Conservation (phyloP, 1,284 basidiomycete genomes). For the Ganoderma multipileum region DNA sequence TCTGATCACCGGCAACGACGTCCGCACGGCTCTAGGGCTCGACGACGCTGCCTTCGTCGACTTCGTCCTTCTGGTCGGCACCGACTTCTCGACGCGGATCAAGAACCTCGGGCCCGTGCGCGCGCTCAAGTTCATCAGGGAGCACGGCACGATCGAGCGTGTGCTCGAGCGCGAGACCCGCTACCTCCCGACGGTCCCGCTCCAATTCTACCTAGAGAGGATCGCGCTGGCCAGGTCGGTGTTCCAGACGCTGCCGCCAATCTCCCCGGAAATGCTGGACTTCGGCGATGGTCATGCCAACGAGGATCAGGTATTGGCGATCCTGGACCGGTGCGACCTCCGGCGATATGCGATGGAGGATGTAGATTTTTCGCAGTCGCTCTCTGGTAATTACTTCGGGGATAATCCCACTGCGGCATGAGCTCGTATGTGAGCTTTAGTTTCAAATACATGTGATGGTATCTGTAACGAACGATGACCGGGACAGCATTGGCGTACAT, state of each 20-base stretch:
- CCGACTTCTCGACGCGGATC: slow-evolving; percentile 87
- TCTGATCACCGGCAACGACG: slow-evolving; percentile 64
- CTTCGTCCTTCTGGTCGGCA: slow-evolving; percentile 85
- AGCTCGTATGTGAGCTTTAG: neutral
- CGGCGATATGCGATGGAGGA: slow-evolving; percentile 48
- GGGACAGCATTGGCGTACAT: neutral
- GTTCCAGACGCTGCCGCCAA: slow-evolving; percentile 67
- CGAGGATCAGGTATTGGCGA: slow-evolving; percentile 47
- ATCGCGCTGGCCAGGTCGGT: slow-evolving; percentile 64
- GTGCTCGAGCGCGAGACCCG: slow-evolving; percentile 65
- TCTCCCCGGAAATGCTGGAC: slow-evolving; percentile 49
- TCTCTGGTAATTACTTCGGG: slow-evolving; percentile 69
- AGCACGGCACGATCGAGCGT: slow-evolving; percentile 76
- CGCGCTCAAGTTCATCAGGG: slow-evolving; percentile 75
- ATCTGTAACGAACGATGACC: neutral
- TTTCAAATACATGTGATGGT: neutral
- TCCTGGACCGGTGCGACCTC: slow-evolving; percentile 58
- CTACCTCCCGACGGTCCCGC: slow-evolving; percentile 54
- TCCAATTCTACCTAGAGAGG: slow-evolving; percentile 62
- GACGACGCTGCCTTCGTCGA: slow-evolving; percentile 71
- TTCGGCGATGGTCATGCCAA: slow-evolving; percentile 48
- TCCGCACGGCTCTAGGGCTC: slow-evolving; percentile 68
- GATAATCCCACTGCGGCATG: slow-evolving; percentile 55
- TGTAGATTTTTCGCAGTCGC: slow-evolving; percentile 52
- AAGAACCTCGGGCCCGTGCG: slow-evolving; percentile 78